Percentiles rank a stretch among this genome's conserved stretches.
These are phyloP conservation scores for Aspergillus pseudoterreus DNA, from an alignment of 2,329 filamentous ascomycete genomes.

Conservation along the genomic window DNA sequence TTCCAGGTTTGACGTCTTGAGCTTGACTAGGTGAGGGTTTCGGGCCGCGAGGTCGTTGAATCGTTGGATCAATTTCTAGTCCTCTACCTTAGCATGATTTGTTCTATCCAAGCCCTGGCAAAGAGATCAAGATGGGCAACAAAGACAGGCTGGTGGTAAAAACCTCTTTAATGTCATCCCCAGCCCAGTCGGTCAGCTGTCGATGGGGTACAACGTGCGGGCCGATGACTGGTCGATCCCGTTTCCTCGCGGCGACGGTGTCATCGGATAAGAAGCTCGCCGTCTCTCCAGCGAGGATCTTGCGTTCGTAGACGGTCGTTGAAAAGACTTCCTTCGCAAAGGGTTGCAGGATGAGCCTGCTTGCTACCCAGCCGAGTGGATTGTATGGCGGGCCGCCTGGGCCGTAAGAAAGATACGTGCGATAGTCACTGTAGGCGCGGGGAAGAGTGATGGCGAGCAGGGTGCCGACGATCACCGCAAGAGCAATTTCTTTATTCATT, in stretches of 20 bases:
- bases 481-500: conserved; percentile 1
- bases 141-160: background rate
- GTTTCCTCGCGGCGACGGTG: conserved; percentile 12
- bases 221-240: conserved; percentile 21
- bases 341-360: conserved; percentile 21
- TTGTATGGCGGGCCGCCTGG: conserved; percentile 36
- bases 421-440: conserved; percentile 31
- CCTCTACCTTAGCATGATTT: background rate
- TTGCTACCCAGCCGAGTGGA: conserved; percentile 31
- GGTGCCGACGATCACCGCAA: conserved; percentile 16
- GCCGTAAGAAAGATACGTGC: conserved; percentile 33
- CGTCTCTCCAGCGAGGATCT: conserved; percentile 18
- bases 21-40: conserved; percentile 27
- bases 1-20: conserved; percentile 23
- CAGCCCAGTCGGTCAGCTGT: conserved; percentile 24
- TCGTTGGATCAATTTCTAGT: conserved; percentile 21
- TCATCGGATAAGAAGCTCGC: conserved; percentile 12
- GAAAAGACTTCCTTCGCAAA: conserved; percentile 25
- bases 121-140: background rate
- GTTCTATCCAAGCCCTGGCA: background rate
- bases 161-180: conserved; percentile 23
- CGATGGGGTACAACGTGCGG: conserved; percentile 29
- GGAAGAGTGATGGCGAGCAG: conserved; percentile 18
- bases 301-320: conserved; percentile 24
- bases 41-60: conserved; percentile 21